Conservation (phyloP, 495 filamentous ascomycete species). For the Hypoxylon trugodes region DNA sequence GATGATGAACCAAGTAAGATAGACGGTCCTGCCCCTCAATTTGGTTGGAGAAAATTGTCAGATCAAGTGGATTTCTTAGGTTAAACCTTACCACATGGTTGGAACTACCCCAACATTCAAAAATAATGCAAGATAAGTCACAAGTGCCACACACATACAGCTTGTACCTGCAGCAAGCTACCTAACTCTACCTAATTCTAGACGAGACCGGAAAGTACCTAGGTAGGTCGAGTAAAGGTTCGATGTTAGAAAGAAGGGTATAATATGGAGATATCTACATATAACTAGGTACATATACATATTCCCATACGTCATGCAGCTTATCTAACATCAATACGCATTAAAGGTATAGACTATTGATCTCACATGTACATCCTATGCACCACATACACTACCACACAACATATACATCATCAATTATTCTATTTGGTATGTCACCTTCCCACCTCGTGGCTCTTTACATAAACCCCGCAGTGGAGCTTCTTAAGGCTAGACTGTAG, state of each 20-base stretch:
- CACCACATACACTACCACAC: too few relatives aligned
- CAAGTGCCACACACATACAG: neutral
- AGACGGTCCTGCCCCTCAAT: conserved; percentile 10
- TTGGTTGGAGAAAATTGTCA: neutral
- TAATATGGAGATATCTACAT: neutral
- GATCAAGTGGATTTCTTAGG: conserved; percentile 5
- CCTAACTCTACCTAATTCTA: too few relatives aligned
- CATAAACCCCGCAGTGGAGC: conserved; percentile 2
- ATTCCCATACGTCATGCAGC: too few relatives aligned
- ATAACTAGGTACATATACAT: neutral
- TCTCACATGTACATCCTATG: too few relatives aligned
- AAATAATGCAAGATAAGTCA: neutral
- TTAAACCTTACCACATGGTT: neutral
- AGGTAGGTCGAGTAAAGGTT: too few relatives aligned
- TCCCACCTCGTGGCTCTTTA: neutral
- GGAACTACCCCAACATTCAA: neutral
- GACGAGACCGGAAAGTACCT: too few relatives aligned
- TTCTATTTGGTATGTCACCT: too few relatives aligned
- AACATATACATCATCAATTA: too few relatives aligned
- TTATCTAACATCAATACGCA: too few relatives aligned
- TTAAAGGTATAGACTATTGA: too few relatives aligned
- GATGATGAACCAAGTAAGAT: too few relatives aligned
- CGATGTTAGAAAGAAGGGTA: too few relatives aligned
- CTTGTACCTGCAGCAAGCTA: conserved; percentile 1
- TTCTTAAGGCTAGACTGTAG: neutral